These are phyloP conservation scores for Polyporus arcularius DNA, from an alignment of 768 basidiomycete genomes.

Conservation along the genomic window DNA sequence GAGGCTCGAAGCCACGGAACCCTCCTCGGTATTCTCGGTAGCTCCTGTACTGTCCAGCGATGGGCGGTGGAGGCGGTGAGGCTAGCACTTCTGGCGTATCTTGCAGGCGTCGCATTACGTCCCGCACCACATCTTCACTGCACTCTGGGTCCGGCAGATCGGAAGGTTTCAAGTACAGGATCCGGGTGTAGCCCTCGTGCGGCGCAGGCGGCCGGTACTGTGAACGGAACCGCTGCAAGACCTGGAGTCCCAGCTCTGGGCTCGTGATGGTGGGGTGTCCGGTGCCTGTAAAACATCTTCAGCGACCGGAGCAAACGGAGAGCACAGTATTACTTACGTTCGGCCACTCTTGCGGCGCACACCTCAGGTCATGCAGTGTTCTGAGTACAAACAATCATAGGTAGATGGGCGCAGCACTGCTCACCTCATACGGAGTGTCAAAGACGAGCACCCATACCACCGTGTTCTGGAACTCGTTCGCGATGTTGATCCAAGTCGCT, in stretches of 20 bases:
- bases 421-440: slow-evolving; percentile 74
- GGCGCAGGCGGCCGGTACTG: slow-evolving; percentile 58
- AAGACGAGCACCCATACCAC: slow-evolving; percentile 75
- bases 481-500: slow-evolving; percentile 74
- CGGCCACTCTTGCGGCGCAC: slow-evolving; percentile 60
- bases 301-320: background rate
- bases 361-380: slow-evolving; percentile 37
- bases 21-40: background rate
- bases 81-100: slow-evolving; percentile 34
- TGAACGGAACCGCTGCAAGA: slow-evolving; percentile 66
- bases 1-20: background rate
- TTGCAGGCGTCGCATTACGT: slow-evolving; percentile 53
- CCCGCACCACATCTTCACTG: slow-evolving; percentile 49
- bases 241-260: slow-evolving; percentile 54
- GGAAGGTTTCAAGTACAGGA: slow-evolving; percentile 40
- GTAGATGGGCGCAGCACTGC: background rate
- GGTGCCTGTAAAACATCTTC: slow-evolving; percentile 46
- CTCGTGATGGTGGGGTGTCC: slow-evolving; percentile 76
- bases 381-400: too few relatives aligned
- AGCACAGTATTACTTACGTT: slow-evolving; percentile 45
- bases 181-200: slow-evolving; percentile 67
- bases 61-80: background rate
- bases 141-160: slow-evolving; percentile 48
- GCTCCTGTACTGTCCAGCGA: background rate
- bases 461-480: slow-evolving; percentile 62